Evolutionary conservation across 208 protist genomes (phyloP).

Genomic region (Wallacemonas sp.): DNA sequence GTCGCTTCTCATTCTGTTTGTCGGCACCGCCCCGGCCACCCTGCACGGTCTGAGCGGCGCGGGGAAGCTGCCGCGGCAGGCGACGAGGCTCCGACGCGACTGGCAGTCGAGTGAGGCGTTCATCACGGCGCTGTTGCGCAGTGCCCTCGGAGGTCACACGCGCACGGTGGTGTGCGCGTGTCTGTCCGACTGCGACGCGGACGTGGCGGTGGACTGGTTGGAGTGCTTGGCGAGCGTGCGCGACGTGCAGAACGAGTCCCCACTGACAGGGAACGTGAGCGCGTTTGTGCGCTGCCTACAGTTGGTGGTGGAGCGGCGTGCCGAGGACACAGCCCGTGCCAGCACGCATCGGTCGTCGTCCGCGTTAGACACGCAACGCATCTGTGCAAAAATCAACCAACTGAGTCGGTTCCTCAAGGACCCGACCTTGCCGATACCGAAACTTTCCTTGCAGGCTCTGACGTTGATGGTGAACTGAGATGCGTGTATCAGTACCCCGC

Average conservation of each 20-base stretch:
- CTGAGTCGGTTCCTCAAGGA: slow-evolving; percentile 17
- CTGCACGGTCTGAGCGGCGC: slow-evolving; percentile 15
- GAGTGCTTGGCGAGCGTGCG: slow-evolving; percentile 13
- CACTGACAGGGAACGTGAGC: slow-evolving; percentile 24
- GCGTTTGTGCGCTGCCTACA: slow-evolving; percentile 22
- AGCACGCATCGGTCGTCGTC: neutral
- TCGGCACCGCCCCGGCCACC: slow-evolving; percentile 20
- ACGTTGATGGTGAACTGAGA: neutral
- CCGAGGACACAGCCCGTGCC: neutral
- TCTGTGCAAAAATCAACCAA: slow-evolving; percentile 12
- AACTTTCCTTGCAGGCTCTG: neutral
- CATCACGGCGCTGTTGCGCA: slow-evolving; percentile 16
- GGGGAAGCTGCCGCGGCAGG: neutral
- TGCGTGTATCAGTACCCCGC: neutral
- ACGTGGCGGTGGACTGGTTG: slow-evolving; percentile 22
- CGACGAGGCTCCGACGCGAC: neutral
- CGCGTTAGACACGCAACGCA: neutral
- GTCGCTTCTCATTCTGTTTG: slow-evolving; percentile 30
- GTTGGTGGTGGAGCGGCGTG: slow-evolving; percentile 16
- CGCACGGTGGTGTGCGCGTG: slow-evolving; percentile 26
- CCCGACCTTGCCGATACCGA: neutral
- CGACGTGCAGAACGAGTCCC: slow-evolving; percentile 7
- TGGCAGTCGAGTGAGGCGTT: slow-evolving; percentile 24
- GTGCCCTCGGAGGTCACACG: slow-evolving; percentile 27
- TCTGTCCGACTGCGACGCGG: slow-evolving; percentile 33